These are phyloP conservation scores for Jasminum sambac DNA, from an alignment of 257 asterid genomes.

Conservation along the genomic window DNA sequence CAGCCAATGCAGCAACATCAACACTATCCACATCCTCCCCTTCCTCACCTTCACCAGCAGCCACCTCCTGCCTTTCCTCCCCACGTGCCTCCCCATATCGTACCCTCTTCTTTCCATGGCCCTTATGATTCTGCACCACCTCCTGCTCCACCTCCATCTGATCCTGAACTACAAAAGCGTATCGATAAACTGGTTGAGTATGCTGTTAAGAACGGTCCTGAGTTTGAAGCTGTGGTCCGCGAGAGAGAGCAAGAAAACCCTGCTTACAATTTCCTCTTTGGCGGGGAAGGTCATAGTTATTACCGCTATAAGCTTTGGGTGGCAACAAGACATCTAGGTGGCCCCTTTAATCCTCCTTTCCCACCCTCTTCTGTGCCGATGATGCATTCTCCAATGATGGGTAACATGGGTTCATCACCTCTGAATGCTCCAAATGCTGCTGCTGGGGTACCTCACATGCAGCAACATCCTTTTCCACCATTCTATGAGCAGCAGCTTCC, in stretches of 20 bases:
- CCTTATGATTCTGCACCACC: slow-evolving; percentile 77
- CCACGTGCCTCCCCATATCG: slow-evolving; percentile 71
- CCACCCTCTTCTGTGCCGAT: slow-evolving; percentile 61
- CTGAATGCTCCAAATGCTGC: slow-evolving; percentile 59
- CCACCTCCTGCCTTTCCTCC: slow-evolving; percentile 74
- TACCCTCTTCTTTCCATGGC: slow-evolving; percentile 67
- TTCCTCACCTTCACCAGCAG: slow-evolving; percentile 72
- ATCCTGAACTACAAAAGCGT: slow-evolving; percentile 88
- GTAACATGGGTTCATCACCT: slow-evolving; percentile 67
- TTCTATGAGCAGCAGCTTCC: slow-evolving; percentile 73
- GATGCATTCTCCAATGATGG: slow-evolving; percentile 85
- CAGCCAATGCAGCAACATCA: slow-evolving; percentile 79
- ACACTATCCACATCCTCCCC: slow-evolving; percentile 69
- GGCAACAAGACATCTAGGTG: slow-evolving; percentile 62
- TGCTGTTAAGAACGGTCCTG: slow-evolving; percentile 93
- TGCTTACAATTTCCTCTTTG: slow-evolving; percentile 80
- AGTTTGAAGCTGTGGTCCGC: slow-evolving; percentile 93
- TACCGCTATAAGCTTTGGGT: slow-evolving; percentile 83
- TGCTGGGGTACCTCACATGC: slow-evolving; percentile 54
- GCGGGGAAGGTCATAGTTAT: slow-evolving; percentile 96
- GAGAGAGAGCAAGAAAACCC: slow-evolving; percentile 97
- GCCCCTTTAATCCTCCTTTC: slow-evolving; percentile 64
- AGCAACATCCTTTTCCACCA: slow-evolving; percentile 71
- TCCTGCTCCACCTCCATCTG: slow-evolving; percentile 88
- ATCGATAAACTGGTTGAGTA: slow-evolving; percentile 89